Evolutionary conservation across 768 basidiomycete species (phyloP), one percentile per base, ranked within the genome.

Genomic region (Candolleomyces efflorescens): DNA sequence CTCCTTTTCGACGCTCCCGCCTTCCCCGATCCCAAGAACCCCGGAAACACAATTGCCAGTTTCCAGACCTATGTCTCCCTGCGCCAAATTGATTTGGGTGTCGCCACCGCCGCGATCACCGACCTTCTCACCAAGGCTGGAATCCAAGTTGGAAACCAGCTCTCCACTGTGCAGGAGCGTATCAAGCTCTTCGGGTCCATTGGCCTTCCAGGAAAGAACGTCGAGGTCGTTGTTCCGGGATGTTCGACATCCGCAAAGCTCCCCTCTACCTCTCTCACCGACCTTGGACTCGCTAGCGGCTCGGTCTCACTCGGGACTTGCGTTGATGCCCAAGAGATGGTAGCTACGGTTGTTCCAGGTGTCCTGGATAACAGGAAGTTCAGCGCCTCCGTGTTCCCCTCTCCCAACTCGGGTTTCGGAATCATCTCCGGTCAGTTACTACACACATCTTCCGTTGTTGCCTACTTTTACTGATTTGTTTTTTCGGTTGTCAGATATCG

Each of bases 1-100:
- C 63, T 77, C 26, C 65, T 77, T 15, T 73, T 77, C 59, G 75
- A 78, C 53, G 72, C 74, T 2, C 71, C 73, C 5, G 75, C 73
- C 2, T 76, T 75, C 51, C 68, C 71, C 7, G 72, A 75, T 56
- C 71, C 73, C 4, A 52, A 63, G 39, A 69, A 76, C 41, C 60
- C 68, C 0, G 65, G 59, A 10, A 68, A 69, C 46, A 74, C 71
- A 23, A 61, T 73, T 23, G 69, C 69, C 17, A 55, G 66, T 38
- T 59, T 76, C 1, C 71, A 75, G 55, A 64, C 75, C 17, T 78
- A 73, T 57, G 75, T 73, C 47, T 75, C 69, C 12, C 61, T 71
- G 1, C 69, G 67, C 11, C 60, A 69, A 48, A 62, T 73, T 43
- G 64, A 67, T 62, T 56, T 70, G 43, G 60, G 56, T 0, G 61